Base-by-base conservation (phyloP, 1,284 basidiomycete genomes). In the Bondarzewia mesenterica region DNA sequence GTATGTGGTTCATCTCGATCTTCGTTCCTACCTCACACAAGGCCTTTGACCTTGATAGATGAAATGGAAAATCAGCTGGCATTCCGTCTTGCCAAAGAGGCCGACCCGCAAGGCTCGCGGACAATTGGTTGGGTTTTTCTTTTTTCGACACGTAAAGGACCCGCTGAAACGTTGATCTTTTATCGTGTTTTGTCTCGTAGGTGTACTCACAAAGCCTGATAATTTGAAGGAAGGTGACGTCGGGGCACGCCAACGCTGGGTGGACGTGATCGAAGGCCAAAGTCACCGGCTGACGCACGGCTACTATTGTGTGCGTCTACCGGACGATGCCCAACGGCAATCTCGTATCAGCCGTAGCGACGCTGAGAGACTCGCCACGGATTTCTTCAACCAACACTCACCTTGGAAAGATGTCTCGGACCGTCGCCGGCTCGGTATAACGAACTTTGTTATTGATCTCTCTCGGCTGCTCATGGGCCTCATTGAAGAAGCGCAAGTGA, bases 1-100 rank as follows among this genome's bases (percentile, higher is more conserved):
- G 38, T 40, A 18, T 40, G 38, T 10, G 8, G 20, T 18, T 40
- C 21, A 12, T 40, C 38, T 40, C 21, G 10, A 22, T 18, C 16
- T 12, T 40, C 21, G 10, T 8, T 6, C 10, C 16, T n/a, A 32
- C 12, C 29, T 32, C n/a, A n/a, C 29, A n/a, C 16, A 40, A 8
- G 32, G n/a, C 10, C 32, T 35, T 35, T 21, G 38, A n/a, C 20
- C 29, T 32, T 32, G 29, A 18, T 5, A 40, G 38, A 40, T 4
- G 38, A 40, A 18, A 40, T 40, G 38, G 38, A 40, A 18, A 40
- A 40, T 40, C 38, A 40, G 16, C 20, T 40, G 38, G 38, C 38
- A 16, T 40, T 18, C 16, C 38, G 38, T 5, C 20, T 40, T 12
- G 38, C 38, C 21, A 40, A 18, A 22, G 38, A 40, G 21, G 38